Evolutionary conservation across 2,329 filamentous ascomycete genomes (phyloP), one percentile per base, ranked within the genome.

Genomic region (Pseudogymnoascus sp.): DNA sequence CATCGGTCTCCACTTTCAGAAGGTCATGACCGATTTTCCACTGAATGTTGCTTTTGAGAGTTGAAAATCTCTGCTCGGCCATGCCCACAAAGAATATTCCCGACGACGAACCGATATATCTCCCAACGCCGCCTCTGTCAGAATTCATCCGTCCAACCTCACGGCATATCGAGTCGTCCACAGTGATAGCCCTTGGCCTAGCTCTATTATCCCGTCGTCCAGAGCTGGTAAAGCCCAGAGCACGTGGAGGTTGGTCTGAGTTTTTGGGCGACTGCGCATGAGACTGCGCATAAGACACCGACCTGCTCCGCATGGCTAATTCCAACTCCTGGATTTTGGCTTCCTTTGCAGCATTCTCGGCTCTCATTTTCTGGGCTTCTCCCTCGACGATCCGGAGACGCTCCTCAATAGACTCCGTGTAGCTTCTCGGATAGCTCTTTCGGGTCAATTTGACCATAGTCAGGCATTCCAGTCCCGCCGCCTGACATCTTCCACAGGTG

Each of bases 361-460:
- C 62, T n/a, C 38, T 33, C 28, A 64, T 30, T 53, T 63, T 58
- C 15, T 60, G 63, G 6, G 57, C 59, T 61, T 64, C 62, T 15
- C 57, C 63, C 35, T 64, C 63, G n/a, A 62, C n/a, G 39, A 61
- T 43, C 15, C 63, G 50, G 4, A 64, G 41, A 14, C 63, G 63
- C 41, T 64, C 60, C 35, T 64, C 62, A 25, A 64, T 63, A 2
- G 62, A 63, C 50, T 64, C 63, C 2, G 63, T 64, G 38, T 63
- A 64, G 60, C 60, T 63, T 50, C 60, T 59, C 14, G 62, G 62
- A 15, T 64, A 64, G 12, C 62, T 61, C 57, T 64, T 64, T 18
- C 62, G 59, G 18, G 53, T 63, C 50, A 64, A 60, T 38, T 64
- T 64, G 20, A 63, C 59, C 11, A 60, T 64, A 7, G 62, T 64